Base-by-base conservation (phyloP, 2,329 filamentous ascomycete genomes). In the Diplodia sapinea region DNA sequence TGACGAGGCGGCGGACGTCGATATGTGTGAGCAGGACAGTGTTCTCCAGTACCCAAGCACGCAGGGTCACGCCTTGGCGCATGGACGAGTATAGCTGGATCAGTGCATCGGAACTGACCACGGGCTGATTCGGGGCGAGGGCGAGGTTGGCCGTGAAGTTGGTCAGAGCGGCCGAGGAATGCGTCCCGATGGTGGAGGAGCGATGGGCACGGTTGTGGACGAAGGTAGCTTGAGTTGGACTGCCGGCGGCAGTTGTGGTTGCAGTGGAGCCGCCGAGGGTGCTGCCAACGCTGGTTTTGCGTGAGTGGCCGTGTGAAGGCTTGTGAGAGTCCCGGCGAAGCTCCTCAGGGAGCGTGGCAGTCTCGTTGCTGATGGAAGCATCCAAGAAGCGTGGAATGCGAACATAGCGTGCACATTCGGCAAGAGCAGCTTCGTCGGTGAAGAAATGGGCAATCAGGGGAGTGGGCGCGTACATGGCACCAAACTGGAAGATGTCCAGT, bases 401-500 rank as follows among this genome's bases (percentile, higher is more conserved):
- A 7, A 97, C 91, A 76, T 98, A 98, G 62, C 88, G 86, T 7
- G 89, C 88, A 74, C 95, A 98, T 81, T 99, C 95, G 71, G 93
- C 91, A 68, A 96, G 89, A 80, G 96, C 84, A 67, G 88, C 87
- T 50, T 86, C 83, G 74, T 97, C 92, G 51, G 87, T 84, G 38
- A 95, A 85, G 73, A 99, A 96, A 70, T 89, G 87, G 70, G 90
- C 87, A 68, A 99, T 90, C 47, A 91, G 89, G 0, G 89, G 85
- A 0, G 92, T 92, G 0, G 90, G 89, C 0, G 94, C 93, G 76
- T 99, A 99, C 73, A 96, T 94, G 51, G 92, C 92, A 38, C 89
- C 86, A 77, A 98, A 99, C 77, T 95, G 93, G 83, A 98, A 98
- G 73, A 97, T 91, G 80, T 99, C 95, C 12, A 98, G 87, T 65